phyloP scores from a whole-genome alignment of 495 filamentous ascomycete species.

The Tricharina praecox region DNA sequence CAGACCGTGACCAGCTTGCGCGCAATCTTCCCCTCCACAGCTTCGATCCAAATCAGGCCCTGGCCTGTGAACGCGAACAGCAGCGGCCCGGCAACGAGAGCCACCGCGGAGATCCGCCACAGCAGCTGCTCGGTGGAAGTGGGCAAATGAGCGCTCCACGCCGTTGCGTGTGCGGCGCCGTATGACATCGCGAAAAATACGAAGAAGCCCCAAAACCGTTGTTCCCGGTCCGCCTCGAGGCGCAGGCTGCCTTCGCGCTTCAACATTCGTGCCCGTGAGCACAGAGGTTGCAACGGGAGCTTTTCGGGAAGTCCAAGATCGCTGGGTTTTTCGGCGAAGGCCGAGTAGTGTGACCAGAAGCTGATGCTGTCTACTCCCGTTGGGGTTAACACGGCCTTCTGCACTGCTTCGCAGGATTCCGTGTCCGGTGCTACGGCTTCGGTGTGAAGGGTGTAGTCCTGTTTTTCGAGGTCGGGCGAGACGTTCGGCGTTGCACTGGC shows the following conservation, averaged over 20 bases:
- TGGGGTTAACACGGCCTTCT: neutral
- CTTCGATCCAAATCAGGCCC: too few species aligned
- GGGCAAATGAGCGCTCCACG: conserved; percentile 11
- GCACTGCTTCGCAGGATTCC: neutral
- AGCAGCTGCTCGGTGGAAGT: neutral
- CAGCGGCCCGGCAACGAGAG: too few species aligned
- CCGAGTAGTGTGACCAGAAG: too few species aligned
- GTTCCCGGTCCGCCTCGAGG: neutral
- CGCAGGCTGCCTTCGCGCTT: neutral
- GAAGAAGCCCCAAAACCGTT: neutral
- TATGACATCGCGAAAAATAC: neutral
- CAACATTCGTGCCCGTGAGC: neutral
- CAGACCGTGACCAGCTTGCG: too few species aligned
- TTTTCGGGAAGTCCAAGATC: neutral
- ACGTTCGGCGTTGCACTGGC: too few species aligned
- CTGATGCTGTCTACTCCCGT: neutral
- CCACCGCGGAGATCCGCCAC: conserved; percentile 5
- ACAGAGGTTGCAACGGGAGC: too few species aligned
- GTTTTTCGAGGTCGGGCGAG: too few species aligned
- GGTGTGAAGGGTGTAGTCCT: neutral
- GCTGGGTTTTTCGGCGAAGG: neutral
- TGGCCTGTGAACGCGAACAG: too few species aligned
- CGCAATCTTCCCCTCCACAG: too few species aligned
- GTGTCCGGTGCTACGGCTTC: neutral
- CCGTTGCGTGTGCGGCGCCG: neutral